Base-by-base conservation (phyloP, 1,139 yeast genomes). In the Pichia sp. region DNA sequence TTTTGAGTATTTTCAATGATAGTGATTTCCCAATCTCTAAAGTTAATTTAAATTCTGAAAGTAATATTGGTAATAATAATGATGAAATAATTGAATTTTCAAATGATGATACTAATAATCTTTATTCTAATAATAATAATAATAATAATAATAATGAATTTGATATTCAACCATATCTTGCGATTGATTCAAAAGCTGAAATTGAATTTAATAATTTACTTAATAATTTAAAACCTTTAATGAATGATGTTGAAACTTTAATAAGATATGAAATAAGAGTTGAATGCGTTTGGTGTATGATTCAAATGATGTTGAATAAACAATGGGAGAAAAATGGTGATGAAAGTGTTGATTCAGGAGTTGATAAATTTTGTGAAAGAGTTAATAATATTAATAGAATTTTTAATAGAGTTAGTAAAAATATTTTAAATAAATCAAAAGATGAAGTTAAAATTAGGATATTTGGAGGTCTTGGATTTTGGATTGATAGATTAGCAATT, bases 401-500 rank as follows among this genome's bases (percentile, higher is more conserved):
- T 35, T 46, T 48, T 29, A 48, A 46, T 22, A 39, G 31, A 28
- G 45, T 48, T 16, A 43, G 48, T 51, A 86, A 82, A 57, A 73
- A 74, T 47, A 82, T 79, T 44, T 68, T 84, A 4, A 73, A 74
- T 47, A 66, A 42, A 34, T 41, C 45, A 2, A 44, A 56, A 6
- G 48, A 43, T 7, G 71, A 65, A 41, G 59, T 64, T 7, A 50
- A 48, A 28, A 47, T 47, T 23, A 49, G 53, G 26, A 51, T 51
- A 51, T 60, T 52, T 52, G 69, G 43, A 48, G 95, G 95, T 82
- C 40, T 73, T 85, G 9, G 65, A 65, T 43, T 70, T 80, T 51
- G 54, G 54, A 68, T 82, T 49, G 82, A 81, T 59, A 66, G 69
- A 48, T 67, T 80, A 30, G 68, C 84, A 40, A 74, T 87, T 6